Conservation (phyloP, 345 rosid species). For the Adansonia digitata region DNA sequence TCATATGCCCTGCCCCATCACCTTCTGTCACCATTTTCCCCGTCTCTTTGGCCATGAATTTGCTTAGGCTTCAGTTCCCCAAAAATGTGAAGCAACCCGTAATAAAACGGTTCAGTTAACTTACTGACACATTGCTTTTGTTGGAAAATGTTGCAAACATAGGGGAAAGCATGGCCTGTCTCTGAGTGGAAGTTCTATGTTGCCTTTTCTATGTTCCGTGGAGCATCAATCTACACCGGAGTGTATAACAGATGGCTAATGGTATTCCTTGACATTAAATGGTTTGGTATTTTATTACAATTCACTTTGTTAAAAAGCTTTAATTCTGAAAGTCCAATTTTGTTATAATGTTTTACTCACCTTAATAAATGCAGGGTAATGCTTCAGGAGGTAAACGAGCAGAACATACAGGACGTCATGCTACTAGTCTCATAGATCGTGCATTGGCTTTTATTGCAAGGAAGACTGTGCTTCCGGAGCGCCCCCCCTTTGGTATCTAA, state of each 20-base stretch:
- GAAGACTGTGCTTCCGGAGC: constrained; percentile 59
- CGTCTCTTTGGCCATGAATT: constrained; percentile 1
- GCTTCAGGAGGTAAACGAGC: constrained; percentile 97
- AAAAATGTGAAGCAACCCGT: not conserved
- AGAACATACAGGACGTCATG: constrained; percentile 44
- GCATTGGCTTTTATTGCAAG: constrained; percentile 57
- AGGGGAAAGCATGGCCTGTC: constrained; percentile 93
- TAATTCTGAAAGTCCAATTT: not conserved
- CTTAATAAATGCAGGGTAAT: constrained; percentile 64
- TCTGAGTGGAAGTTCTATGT: constrained; percentile 85
- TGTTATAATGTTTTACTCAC: constrained; percentile 1
- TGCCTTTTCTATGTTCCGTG: constrained; percentile 88
- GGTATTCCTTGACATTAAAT: constrained; percentile 40
- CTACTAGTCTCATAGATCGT: constrained; percentile 55
- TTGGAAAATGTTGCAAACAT: constrained; percentile 23
- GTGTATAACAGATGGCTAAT: constrained; percentile 77
- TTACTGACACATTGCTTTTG: not conserved
- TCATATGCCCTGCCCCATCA: not conserved
- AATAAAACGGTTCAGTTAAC: not conserved
- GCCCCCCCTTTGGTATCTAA: constrained; percentile 64
- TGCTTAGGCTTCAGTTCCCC: not conserved
- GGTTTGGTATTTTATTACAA: not conserved
- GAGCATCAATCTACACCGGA: constrained; percentile 73
- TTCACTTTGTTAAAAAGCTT: not conserved
- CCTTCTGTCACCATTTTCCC: not conserved